These are phyloP conservation scores for Hypocrella siamensis DNA, from an alignment of 2,329 filamentous ascomycete species.

Conservation along the genomic window DNA sequence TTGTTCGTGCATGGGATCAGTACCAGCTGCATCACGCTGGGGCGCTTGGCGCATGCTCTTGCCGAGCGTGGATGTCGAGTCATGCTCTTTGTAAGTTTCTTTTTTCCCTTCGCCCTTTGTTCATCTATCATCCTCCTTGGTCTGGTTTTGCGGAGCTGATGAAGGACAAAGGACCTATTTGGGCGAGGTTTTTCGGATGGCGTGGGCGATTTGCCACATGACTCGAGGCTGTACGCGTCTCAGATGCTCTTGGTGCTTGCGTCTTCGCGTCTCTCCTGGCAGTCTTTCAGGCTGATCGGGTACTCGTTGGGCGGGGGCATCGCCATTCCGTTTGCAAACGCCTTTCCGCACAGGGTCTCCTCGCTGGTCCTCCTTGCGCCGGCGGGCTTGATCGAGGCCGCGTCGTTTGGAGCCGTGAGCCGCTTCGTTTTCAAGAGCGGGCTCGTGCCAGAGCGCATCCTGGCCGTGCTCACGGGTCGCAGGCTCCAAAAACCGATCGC, in stretches of 20 bases:
- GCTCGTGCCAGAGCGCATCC: conserved; percentile 34
- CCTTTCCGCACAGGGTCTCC: conserved; percentile 54
- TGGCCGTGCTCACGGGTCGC: conserved; percentile 29
- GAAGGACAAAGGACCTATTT: conserved; percentile 47
- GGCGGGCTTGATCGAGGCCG: conserved; percentile 50
- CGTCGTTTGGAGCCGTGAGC: conserved; percentile 32
- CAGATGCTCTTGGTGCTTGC: conserved; percentile 57
- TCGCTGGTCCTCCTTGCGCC: conserved; percentile 66
- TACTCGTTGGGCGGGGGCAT: conserved; percentile 77
- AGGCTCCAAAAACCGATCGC: conserved; percentile 35
- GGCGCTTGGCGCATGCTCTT: conserved; percentile 49
- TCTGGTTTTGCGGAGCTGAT: conserved; percentile 3
- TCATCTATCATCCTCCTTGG: conserved; percentile 4
- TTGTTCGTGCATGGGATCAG: conserved; percentile 73
- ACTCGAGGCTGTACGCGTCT: conserved; percentile 55
- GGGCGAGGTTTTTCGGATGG: conserved; percentile 52
- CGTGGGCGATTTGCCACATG: conserved; percentile 51
- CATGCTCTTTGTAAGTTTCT: conserved; percentile 50
- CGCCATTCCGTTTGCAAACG: conserved; percentile 54
- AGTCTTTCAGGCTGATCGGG: conserved; percentile 51
- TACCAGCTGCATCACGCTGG: conserved; percentile 62
- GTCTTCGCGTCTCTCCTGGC: conserved; percentile 57
- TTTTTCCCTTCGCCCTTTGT: not conserved
- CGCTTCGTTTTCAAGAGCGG: conserved; percentile 39
- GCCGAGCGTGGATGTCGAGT: conserved; percentile 59